Evolutionary conservation across 2,329 filamentous ascomycete species (phyloP).

Genomic region (Parastagonospora nodorum): DNA sequence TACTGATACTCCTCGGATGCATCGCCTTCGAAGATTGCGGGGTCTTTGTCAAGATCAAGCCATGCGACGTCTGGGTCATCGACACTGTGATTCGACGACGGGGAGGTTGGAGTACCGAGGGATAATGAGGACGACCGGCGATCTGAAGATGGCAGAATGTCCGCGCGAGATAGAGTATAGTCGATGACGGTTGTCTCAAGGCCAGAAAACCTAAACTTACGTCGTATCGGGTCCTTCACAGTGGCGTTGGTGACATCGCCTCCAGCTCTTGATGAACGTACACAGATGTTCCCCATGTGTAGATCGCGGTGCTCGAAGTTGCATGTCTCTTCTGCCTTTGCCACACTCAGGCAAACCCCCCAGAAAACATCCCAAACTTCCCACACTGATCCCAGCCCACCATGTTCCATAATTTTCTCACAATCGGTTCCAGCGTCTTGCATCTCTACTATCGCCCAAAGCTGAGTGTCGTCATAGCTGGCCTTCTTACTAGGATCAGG

Average conservation of each 20-base stretch:
- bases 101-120: conserved; percentile 6
- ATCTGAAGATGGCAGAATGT: conserved; percentile 42
- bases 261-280: conserved; percentile 40
- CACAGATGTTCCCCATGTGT: conserved; percentile 70
- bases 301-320: conserved; percentile 70
- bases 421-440: conserved; percentile 66
- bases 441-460: conserved; percentile 71
- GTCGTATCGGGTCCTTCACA: conserved; percentile 42
- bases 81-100: conserved; percentile 1
- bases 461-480: conserved; percentile 60
- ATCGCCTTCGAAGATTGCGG: conserved; percentile 53
- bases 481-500: conserved; percentile 61
- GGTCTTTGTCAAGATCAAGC: conserved; percentile 53
- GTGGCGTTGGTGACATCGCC: conserved; percentile 33
- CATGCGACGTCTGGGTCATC: conserved; percentile 46
- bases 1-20: conserved; percentile 59
- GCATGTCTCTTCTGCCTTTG: conserved; percentile 64
- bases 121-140: conserved; percentile 16
- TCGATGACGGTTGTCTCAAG: conserved; percentile 70
- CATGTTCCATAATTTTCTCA: conserved; percentile 42
- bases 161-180: conserved; percentile 69
- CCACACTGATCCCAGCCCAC: conserved; percentile 47
- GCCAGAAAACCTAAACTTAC: conserved; percentile 57
- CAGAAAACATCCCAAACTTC: conserved; percentile 68
- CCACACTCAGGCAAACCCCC: conserved; percentile 66